Conservation (phyloP, 352 stramenopile genomes). For the Phytophthora constricta region DNA sequence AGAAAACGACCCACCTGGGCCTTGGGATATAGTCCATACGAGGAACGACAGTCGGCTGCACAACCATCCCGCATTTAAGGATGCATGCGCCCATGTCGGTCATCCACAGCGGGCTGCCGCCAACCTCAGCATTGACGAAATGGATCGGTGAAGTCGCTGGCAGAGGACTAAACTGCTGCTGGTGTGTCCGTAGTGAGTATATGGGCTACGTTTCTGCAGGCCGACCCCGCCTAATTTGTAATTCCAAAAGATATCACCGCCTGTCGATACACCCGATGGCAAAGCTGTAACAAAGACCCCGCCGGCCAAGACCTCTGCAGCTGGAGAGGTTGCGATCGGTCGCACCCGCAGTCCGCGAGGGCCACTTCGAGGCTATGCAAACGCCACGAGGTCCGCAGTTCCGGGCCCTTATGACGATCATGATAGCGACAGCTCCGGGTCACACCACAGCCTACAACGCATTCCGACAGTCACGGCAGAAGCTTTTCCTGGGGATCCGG, state of each 20-base stretch:
- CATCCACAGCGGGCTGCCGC: background rate
- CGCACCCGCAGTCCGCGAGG: too few relatives aligned
- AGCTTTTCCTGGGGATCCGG: too few relatives aligned
- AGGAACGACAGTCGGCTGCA: conserved; percentile 8
- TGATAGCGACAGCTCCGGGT: too few relatives aligned
- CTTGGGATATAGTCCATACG: conserved; percentile 5
- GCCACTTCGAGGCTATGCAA: too few relatives aligned
- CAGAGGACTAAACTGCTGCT: background rate
- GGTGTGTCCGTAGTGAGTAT: background rate
- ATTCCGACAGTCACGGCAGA: too few relatives aligned
- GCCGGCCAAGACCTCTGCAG: too few relatives aligned
- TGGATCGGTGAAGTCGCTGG: background rate
- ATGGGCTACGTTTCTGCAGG: background rate
- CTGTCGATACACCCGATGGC: too few relatives aligned
- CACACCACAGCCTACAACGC: too few relatives aligned
- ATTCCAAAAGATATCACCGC: background rate
- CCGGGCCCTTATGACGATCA: too few relatives aligned
- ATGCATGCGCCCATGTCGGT: conserved; percentile 10
- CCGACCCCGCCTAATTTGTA: background rate
- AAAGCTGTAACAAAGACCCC: too few relatives aligned
- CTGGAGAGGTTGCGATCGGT: too few relatives aligned
- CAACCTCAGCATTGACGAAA: background rate
- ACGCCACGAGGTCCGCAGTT: too few relatives aligned
- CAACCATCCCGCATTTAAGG: conserved; percentile 11
- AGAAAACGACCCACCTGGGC: background rate